Evolutionary conservation across 1,284 basidiomycete genomes (phyloP).

Genomic region (Psilocybe mexicana): DNA sequence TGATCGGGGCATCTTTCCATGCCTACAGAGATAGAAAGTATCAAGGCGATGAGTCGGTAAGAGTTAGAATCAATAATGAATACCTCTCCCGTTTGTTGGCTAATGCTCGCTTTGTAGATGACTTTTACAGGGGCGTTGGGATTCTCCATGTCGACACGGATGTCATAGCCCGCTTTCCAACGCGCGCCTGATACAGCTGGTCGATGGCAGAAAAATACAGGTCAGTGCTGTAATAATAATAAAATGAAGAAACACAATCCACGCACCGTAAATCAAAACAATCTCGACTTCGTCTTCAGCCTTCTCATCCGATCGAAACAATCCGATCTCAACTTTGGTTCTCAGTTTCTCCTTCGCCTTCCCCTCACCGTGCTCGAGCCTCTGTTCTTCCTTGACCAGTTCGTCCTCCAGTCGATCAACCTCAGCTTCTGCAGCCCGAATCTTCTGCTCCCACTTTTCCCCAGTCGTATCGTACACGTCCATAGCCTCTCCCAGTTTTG

Average conservation of each 20-base stretch:
- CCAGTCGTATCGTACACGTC: slow-evolving; percentile 26
- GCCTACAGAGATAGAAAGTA: background rate
- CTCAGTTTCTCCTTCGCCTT: slow-evolving; percentile 18
- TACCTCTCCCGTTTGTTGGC: slow-evolving; percentile 39
- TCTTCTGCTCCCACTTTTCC: slow-evolving; percentile 25
- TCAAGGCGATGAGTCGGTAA: background rate
- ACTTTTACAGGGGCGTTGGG: slow-evolving; percentile 34
- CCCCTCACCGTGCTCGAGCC: slow-evolving; percentile 9
- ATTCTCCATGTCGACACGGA: slow-evolving; percentile 36
- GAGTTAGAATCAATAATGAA: background rate
- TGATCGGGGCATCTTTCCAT: slow-evolving; percentile 32
- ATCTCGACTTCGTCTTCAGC: slow-evolving; percentile 28
- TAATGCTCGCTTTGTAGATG: slow-evolving; percentile 39
- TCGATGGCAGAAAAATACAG: background rate
- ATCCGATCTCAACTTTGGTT: slow-evolving; percentile 22
- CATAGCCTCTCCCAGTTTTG: slow-evolving; percentile 24
- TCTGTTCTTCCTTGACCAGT: slow-evolving; percentile 21
- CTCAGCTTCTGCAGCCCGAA: slow-evolving; percentile 17
- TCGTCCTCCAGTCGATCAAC: slow-evolving; percentile 13
- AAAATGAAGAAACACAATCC: background rate
- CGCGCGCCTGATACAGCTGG: slow-evolving; percentile 35
- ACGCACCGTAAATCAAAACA: slow-evolving; percentile 37
- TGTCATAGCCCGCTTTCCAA: slow-evolving; percentile 41
- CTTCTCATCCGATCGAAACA: slow-evolving; percentile 19
- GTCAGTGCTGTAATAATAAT: background rate